phyloP scores from a whole-genome alignment of 2,329 filamentous ascomycete species.

The Fusarium drepaniforme region DNA sequence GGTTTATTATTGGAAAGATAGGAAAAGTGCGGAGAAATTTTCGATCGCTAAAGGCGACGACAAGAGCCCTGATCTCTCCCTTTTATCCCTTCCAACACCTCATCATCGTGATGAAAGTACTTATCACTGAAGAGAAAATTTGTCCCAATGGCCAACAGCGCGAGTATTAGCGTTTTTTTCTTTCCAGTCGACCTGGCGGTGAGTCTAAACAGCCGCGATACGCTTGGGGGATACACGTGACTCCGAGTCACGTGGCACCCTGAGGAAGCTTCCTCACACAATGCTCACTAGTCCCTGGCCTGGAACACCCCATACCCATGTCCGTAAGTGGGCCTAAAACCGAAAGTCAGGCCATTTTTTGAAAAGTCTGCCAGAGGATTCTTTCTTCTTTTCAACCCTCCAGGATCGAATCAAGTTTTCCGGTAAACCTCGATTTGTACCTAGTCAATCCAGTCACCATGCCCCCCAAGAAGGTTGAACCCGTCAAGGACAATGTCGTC shows the following conservation, averaged over 20 bases:
- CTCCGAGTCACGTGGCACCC: background rate
- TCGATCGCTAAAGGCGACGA: background rate
- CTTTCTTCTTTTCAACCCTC: conserved; percentile 17
- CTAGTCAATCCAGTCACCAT: conserved; percentile 42
- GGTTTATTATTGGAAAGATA: background rate
- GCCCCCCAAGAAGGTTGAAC: conserved; percentile 57
- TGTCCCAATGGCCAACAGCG: too few species aligned
- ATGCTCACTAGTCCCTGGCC: background rate
- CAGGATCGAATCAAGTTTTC: conserved; percentile 10
- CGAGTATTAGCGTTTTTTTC: too few species aligned
- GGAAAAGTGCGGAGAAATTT: background rate
- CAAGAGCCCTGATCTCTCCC: background rate
- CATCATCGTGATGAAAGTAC: background rate
- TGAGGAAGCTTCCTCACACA: background rate
- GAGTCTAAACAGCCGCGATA: too few species aligned
- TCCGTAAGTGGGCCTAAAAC: conserved; percentile 38
- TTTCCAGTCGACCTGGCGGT: too few species aligned
- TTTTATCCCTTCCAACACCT: background rate
- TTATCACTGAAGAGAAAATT: background rate
- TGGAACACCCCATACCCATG: conserved; percentile 32
- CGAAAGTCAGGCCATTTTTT: conserved; percentile 43
- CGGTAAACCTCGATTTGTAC: conserved; percentile 6
- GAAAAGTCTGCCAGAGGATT: conserved; percentile 39
- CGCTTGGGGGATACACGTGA: background rate
- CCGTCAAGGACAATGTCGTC: conserved; percentile 57